Base-by-base conservation (phyloP, 2,329 filamentous ascomycete species). In the Tolypocladium album region DNA sequence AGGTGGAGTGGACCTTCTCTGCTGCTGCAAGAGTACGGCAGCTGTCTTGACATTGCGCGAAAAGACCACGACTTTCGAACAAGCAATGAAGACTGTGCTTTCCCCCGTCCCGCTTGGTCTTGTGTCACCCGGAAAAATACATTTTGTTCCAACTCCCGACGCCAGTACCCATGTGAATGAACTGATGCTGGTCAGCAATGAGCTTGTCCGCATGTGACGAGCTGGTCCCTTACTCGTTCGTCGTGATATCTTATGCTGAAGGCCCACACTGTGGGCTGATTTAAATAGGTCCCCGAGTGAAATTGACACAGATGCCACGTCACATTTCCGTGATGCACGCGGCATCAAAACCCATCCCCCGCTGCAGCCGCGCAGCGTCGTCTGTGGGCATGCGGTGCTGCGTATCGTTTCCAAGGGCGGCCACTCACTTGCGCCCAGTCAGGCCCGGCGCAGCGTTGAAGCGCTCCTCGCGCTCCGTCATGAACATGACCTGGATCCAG, bases 401-500 rank as follows among this genome's bases (percentile, higher is more conserved):
- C 3, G n/a, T 53, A 27, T 20, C 11, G 55, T 17, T 42, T 22
- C 22, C 55, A 56, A 40, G 15, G 9, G 15, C 31, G 22, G 13
- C 22, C 38, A 7, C 24, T 74, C 69, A 82, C 67, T 75, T 71
- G 68, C 79, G 71, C 2, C 77, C 77, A 34, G 79, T 80, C 67
- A 87, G 69, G 15, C 85, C 85, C 0, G 85, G 85, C 59, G 85
- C 85, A 22, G 84, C 83, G 57, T 84, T 85, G 64, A 87, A 97
- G 62, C 92, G 82, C 81, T 97, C 93, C 76, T 97, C 94, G 64
- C 94, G 86, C 80, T 99, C 94, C 45, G 94, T 97, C 84, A 97
- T 94, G 78, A 97, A 99, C 80, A 97, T 89, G 65, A 99, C 83
- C 79, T 97, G 94, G 47, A 97, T 84, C 90, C 92, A 97, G 72